These are phyloP conservation scores for Rhododendron simsii DNA, from an alignment of 148 eudicot species.

Conservation along the genomic window DNA sequence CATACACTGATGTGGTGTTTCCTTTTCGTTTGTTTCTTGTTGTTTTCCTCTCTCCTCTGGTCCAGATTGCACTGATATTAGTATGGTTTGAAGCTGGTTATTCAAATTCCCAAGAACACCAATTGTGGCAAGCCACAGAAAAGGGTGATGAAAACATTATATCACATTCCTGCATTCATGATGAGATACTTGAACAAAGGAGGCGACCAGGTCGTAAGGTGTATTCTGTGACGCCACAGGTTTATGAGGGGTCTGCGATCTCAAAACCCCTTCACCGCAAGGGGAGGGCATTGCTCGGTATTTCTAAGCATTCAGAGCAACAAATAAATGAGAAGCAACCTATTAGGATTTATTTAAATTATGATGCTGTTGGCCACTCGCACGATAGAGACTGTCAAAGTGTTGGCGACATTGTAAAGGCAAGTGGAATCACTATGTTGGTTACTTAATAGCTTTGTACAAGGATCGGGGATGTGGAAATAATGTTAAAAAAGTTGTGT, in stretches of 20 bases:
- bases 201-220: conserved; percentile 81
- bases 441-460: neutral
- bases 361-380: conserved; percentile 97
- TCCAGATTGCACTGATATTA: conserved; percentile 58
- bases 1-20: neutral
- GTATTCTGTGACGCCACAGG: conserved; percentile 86
- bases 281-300: conserved; percentile 69
- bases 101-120: conserved; percentile 39
- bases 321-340: conserved; percentile 62
- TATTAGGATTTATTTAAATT: conserved; percentile 87
- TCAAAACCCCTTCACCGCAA: conserved; percentile 33
- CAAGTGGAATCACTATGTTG: conserved; percentile 20
- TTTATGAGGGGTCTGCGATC: conserved; percentile 48
- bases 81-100: conserved; percentile 33
- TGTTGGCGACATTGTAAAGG: conserved; percentile 92
- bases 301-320: conserved; percentile 31
- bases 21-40: neutral
- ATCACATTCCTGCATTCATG: conserved; percentile 97
- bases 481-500: neutral
- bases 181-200: conserved; percentile 81
- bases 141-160: conserved; percentile 28
- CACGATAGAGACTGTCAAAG: conserved; percentile 86
- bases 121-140: conserved; percentile 31
- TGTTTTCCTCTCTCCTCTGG: neutral
- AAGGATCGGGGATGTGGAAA: neutral